Base-by-base conservation (phyloP, 768 basidiomycete species). In the Boletus sp. region DNA sequence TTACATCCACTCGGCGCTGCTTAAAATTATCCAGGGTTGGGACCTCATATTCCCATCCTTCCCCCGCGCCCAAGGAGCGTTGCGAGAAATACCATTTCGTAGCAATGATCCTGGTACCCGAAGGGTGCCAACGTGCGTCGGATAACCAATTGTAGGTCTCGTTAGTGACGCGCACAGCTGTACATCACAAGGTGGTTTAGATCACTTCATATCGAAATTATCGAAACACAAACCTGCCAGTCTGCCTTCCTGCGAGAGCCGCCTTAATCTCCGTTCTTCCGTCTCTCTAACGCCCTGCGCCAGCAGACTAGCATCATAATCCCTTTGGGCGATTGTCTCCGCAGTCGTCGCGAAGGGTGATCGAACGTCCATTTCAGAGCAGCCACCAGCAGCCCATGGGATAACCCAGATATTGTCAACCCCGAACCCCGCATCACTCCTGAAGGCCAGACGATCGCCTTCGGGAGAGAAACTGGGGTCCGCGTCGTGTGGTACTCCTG, bases 341-440 rank as follows among this genome's bases (percentile, higher is more conserved):
- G 52, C 32, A 20, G 83, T 70, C 45, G 72, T 75, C 4, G 57
- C 64, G 36, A 65, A 60, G 35, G 64, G 59, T 8, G 76, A 72
- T 55, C 81, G 73, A 14, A 87, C 59, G 62, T 83, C 79, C 81
- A 86, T 86, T 11, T 72, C 76, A 35, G 78, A 72, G 64, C 89
- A 90, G n/a, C 85, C 84, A 29, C 59, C 66, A 20, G 57, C 35
- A 52, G 71, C 76, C 87, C 86, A 90, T 14, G 79, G 75, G 56
- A 76, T 80, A 18, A 86, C 76, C 87, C 87, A 90, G 7, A 90
- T 86, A 63, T 90, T 90, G 64, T 89, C 87, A 15, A 89, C 74
- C 5, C 89, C 89, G 4, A 87, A 75, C 36, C 77, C 86, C 7
- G 87, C 88, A 68, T 90, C 88, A 50, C 88, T 89, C 59, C 81